These are phyloP conservation scores for rapeseed (Brassica napus) DNA, from an alignment of 345 rosid genomes.

Conservation along the genomic window Da-Ae NC_063448.1:54922501-54923000, in stretches of 20 bases:
- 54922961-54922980: slow-evolving; percentile 30
- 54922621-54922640: slow-evolving; percentile 99
- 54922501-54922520: slow-evolving; percentile 98
- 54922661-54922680: slow-evolving; percentile 56
- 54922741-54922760: slow-evolving; percentile 23
- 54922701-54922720: slow-evolving; percentile 10
- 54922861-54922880: slow-evolving; percentile 32
- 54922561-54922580: slow-evolving; percentile 8
- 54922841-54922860: slow-evolving; percentile 26
- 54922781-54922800: slow-evolving; percentile 30
- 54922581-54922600: slow-evolving; percentile 20
- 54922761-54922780: slow-evolving; percentile 1
- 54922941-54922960: slow-evolving; percentile 20
- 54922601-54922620: slow-evolving; percentile 52
- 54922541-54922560: slow-evolving; percentile 22
- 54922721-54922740: neutral
- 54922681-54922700: slow-evolving; percentile 60
- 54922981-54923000: slow-evolving; percentile 9
- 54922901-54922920: slow-evolving; percentile 23
- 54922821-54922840: slow-evolving; percentile 29
- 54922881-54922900: slow-evolving; percentile 24
- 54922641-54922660: slow-evolving; percentile 87
- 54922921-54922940: slow-evolving; percentile 1
- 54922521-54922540: slow-evolving; percentile 79
- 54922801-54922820: slow-evolving; percentile 10